Conservation (phyloP, 441 rosid genomes). For the Iberis amara region DNA sequence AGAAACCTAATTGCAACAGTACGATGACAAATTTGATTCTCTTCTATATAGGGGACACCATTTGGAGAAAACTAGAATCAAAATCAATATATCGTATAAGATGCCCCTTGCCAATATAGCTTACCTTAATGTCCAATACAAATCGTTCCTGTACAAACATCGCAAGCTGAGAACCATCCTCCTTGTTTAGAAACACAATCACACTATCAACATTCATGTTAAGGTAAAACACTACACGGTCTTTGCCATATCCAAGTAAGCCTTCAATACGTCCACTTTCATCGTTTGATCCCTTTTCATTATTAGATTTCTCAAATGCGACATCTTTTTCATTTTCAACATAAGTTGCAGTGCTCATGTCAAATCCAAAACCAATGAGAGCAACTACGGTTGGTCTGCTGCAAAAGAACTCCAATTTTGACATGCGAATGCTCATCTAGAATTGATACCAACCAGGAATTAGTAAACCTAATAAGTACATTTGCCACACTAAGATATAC, state of each 20-base stretch:
- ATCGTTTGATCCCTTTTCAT: constrained; percentile 61
- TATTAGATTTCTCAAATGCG: constrained; percentile 43
- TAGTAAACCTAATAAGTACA: constrained; percentile 30
- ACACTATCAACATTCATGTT: constrained; percentile 91
- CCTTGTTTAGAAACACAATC: constrained; percentile 86
- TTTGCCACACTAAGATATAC: constrained; percentile 14
- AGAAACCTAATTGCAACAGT: constrained; percentile 14
- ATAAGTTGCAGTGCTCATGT: constrained; percentile 47
- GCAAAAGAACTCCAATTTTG: constrained; percentile 91
- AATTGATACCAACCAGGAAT: constrained; percentile 33
- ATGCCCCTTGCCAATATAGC: constrained; percentile 20
- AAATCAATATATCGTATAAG: constrained; percentile 17
- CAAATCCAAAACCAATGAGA: constrained; percentile 86
- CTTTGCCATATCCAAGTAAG: constrained; percentile 91
- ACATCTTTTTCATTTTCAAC: constrained; percentile 33
- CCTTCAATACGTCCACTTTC: constrained; percentile 77
- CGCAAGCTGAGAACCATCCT: constrained; percentile 97
- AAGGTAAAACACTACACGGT: constrained; percentile 84
- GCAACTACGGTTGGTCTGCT: constrained; percentile 96
- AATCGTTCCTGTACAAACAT: constrained; percentile 96
- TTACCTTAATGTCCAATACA: constrained; percentile 85
- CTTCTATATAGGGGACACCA: no score
- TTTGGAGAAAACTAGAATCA: constrained; percentile 13
- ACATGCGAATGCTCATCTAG: constrained; percentile 97
- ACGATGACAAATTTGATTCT: background rate